These are phyloP conservation scores for Eucalyptus decipiens DNA, from an alignment of 345 rosid species.

Conservation along the genomic window DNA sequence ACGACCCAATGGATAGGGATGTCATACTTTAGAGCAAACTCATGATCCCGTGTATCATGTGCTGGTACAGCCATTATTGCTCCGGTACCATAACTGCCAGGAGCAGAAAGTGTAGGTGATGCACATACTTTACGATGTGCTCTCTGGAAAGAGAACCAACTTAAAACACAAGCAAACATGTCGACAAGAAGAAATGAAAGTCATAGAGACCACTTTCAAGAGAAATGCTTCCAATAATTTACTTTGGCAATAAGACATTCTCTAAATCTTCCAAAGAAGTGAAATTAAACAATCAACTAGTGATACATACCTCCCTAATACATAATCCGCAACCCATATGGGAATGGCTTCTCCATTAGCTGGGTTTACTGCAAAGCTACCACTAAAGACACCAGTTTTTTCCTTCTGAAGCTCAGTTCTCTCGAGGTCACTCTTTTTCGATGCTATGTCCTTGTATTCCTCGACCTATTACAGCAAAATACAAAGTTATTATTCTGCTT, in stretches of 20 bases:
- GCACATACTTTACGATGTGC: background rate
- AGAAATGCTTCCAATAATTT: background rate
- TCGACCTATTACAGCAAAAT: constrained; percentile 44
- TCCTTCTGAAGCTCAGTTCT: constrained; percentile 97
- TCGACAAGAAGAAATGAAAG: background rate
- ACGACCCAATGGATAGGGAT: constrained; percentile 74
- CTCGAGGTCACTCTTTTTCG: constrained; percentile 85
- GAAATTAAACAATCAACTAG: background rate
- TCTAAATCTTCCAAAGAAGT: background rate
- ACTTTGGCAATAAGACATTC: background rate
- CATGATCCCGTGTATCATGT: constrained; percentile 75
- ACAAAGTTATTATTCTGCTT: background rate
- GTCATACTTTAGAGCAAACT: constrained; percentile 68
- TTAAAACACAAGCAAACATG: background rate
- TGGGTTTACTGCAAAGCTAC: constrained; percentile 77
- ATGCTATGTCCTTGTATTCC: constrained; percentile 69
- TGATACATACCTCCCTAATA: constrained; percentile 51
- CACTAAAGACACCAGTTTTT: constrained; percentile 81
- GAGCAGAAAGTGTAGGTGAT: background rate
- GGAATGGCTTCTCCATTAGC: constrained; percentile 78
- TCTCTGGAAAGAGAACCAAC: background rate
- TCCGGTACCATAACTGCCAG: constrained; percentile 88
- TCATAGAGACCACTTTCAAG: background rate
- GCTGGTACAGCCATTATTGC: constrained; percentile 98
- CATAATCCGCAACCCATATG: constrained; percentile 93